Conservation (phyloP, 1,284 basidiomycete genomes). For the Cutaneotrichosporon cyanovorans region DNA sequence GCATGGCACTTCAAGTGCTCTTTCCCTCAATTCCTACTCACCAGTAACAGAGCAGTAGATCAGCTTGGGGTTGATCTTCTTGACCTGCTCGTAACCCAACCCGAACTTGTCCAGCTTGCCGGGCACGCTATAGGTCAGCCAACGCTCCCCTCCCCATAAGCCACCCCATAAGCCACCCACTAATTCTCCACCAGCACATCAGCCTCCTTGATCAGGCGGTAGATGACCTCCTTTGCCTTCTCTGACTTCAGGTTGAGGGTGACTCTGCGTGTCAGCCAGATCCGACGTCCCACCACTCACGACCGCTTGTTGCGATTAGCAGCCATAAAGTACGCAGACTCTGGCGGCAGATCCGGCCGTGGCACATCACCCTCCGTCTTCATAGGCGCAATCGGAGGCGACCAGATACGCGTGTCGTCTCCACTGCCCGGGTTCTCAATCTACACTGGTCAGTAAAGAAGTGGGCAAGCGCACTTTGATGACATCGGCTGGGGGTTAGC, state of each 20-base stretch:
- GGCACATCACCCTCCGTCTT: conserved; percentile 43
- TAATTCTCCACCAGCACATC: conserved; percentile 87
- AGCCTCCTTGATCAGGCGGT: conserved; percentile 62
- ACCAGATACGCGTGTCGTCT: conserved; percentile 86
- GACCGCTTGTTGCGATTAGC: conserved; percentile 85
- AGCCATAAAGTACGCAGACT: conserved; percentile 87
- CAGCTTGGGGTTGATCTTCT: conserved; percentile 67
- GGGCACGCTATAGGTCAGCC: conserved; percentile 28
- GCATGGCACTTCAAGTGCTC: not conserved
- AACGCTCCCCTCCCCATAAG: not conserved
- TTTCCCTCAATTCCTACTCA: conserved; percentile 33
- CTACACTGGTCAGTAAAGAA: conserved; percentile 38
- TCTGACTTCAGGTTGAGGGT: conserved; percentile 78
- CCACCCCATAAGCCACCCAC: too few relatives aligned
- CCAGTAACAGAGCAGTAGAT: conserved; percentile 89
- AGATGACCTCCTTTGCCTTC: conserved; percentile 69
- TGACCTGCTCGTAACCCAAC: conserved; percentile 76
- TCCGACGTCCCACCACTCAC: conserved; percentile 21
- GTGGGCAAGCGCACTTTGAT: conserved; percentile 53
- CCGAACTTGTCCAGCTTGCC: conserved; percentile 78
- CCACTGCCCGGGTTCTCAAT: conserved; percentile 68
- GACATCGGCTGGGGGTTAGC: conserved; percentile 61
- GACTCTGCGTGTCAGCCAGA: conserved; percentile 45
- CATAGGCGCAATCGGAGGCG: conserved; percentile 65
- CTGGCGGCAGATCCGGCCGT: conserved; percentile 62